These are phyloP conservation scores for Euphorbia corollata DNA, from an alignment of 441 rosid species.

Conservation along the genomic window DNA sequence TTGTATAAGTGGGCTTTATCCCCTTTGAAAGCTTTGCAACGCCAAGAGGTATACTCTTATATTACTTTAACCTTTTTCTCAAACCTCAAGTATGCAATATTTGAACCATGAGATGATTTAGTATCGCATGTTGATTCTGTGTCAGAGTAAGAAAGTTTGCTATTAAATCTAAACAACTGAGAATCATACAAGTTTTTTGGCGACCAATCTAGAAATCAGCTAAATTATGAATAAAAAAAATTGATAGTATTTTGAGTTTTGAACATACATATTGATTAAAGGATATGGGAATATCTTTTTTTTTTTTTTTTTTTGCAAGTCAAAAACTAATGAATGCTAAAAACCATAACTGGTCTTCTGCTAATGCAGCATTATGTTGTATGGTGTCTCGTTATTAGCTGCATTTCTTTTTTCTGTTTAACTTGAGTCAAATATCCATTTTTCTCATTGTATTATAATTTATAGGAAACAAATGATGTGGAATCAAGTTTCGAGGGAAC, in stretches of 20 bases:
- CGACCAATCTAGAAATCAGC: too few relatives aligned
- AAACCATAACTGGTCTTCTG: neutral
- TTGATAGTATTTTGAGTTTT: neutral
- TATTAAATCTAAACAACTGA: neutral
- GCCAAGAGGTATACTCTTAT: slow-evolving; percentile 63
- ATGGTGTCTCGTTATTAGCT: neutral
- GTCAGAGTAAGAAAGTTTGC: too few relatives aligned
- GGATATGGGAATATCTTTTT: neutral
- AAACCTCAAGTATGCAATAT: neutral
- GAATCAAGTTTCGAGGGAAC: slow-evolving; percentile 61
- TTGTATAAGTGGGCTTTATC: slow-evolving; percentile 97
- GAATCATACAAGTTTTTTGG: neutral
- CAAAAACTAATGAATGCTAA: neutral
- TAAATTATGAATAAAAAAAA: too few relatives aligned
- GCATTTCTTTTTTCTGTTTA: neutral
- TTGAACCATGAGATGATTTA: too few relatives aligned
- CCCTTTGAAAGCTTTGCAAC: slow-evolving; percentile 96
- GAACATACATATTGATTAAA: too few relatives aligned
- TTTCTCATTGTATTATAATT: neutral
- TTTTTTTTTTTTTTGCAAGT: neutral
- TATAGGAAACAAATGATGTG: slow-evolving; percentile 63
- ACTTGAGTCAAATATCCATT: neutral
- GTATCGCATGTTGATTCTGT: too few relatives aligned
- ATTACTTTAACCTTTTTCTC: slow-evolving; percentile 12
- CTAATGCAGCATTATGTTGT: neutral